phyloP scores from a whole-genome alignment of 345 rosid species.

The Hibiscus mutabilis region DNA sequence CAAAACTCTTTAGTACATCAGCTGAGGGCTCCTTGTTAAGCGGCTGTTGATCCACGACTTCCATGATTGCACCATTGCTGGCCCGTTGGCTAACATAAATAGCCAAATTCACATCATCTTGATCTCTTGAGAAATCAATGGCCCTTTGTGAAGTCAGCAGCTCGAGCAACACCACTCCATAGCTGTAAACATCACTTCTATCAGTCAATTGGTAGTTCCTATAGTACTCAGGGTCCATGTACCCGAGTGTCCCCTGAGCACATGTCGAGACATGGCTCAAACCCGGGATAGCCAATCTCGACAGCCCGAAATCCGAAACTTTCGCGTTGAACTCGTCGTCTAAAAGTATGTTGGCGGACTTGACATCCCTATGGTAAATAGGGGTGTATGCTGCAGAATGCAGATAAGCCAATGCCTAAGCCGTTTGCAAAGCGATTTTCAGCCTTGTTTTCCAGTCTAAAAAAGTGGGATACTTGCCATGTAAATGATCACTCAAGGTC shows the following conservation, averaged over 20 bases:
- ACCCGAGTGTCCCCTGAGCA: conserved; percentile 61
- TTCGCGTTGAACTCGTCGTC: conserved; percentile 39
- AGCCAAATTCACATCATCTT: conserved; percentile 43
- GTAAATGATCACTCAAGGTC: conserved; percentile 49
- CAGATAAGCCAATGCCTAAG: conserved; percentile 52
- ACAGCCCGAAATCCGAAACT: conserved; percentile 56
- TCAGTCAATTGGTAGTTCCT: conserved; percentile 50
- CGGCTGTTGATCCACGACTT: conserved; percentile 34
- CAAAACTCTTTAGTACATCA: conserved; percentile 18
- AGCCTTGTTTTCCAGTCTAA: conserved; percentile 47
- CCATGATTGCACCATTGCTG: conserved; percentile 27
- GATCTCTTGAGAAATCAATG: conserved; percentile 44
- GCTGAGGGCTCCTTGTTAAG: conserved; percentile 22
- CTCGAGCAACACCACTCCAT: conserved; percentile 51
- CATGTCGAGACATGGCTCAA: conserved; percentile 62
- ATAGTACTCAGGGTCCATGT: conserved; percentile 58
- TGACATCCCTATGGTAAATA: conserved; percentile 56
- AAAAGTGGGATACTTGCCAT: conserved; percentile 27
- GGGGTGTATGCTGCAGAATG: conserved; percentile 52
- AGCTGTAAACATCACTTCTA: conserved; percentile 60
- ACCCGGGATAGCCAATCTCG: conserved; percentile 49
- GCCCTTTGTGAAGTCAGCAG: conserved; percentile 47
- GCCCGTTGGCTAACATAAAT: conserved; percentile 38
- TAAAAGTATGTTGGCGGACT: conserved; percentile 53
- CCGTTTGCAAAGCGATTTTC: conserved; percentile 43